A percentile compares a stretch with the other conserved stretches of the same genome.
These are phyloP conservation scores for Cladophialophora yegresii DNA, from an alignment of 2,329 filamentous ascomycete species.

Conservation along the genomic window DNA sequence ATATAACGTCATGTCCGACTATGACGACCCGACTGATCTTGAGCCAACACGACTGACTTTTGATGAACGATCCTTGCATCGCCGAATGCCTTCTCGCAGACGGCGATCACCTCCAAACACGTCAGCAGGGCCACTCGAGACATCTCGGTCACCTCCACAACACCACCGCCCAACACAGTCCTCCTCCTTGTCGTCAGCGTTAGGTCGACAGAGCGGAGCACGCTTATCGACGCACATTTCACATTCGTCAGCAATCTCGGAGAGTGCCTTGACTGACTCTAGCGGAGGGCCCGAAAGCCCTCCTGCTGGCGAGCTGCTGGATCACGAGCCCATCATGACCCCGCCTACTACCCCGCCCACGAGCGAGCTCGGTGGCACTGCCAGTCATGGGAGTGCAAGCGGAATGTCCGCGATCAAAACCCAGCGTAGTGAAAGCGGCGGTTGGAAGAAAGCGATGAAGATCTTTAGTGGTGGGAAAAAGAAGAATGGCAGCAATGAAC, in stretches of 20 bases:
- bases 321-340: conserved; percentile 46
- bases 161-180: conserved; percentile 39
- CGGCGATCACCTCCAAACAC: conserved; percentile 37
- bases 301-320: conserved; percentile 41
- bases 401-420: conserved; percentile 36
- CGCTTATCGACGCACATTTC: conserved; percentile 40
- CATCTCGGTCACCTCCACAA: conserved; percentile 35
- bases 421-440: conserved; percentile 47
- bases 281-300: conserved; percentile 49
- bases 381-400: conserved; percentile 16
- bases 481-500: conserved; percentile 33
- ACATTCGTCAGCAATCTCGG: conserved; percentile 44
- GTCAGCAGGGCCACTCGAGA: conserved; percentile 31
- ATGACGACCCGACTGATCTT: conserved; percentile 44
- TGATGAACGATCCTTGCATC: conserved; percentile 31
- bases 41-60: conserved; percentile 38
- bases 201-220: conserved; percentile 41
- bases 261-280: conserved; percentile 49
- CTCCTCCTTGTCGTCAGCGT: conserved; percentile 42
- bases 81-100: conserved; percentile 25
- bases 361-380: conserved; percentile 42
- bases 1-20: conserved; percentile 45
- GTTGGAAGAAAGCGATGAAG: conserved; percentile 57
- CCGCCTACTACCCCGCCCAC: conserved; percentile 55
- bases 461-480: conserved; percentile 40